Evolutionary conservation across 148 eudicot genomes (phyloP), one percentile per base, ranked within the genome.

Genomic region (Nepenthes mirabilis): DNA sequence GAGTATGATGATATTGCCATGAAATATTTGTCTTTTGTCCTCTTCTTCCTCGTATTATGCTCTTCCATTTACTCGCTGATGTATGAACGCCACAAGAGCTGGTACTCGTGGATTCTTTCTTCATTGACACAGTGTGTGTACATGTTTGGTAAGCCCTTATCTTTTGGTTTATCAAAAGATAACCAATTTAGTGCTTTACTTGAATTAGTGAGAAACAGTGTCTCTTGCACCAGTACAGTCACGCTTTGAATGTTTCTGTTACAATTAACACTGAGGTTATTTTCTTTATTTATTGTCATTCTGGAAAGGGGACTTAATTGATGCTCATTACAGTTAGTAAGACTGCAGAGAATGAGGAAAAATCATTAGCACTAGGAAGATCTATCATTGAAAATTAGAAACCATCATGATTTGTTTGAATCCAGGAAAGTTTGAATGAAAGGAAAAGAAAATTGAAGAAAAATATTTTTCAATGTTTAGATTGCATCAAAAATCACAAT

Each of bases 81-180:
- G 91, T 91, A 91, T 36, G 96, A 91, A 61, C 94, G 84, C 65
- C 96, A 91, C 76, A 88, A 71, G 83, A 91, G 96, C 70, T 91
- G 98, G 98, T 91, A 93, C 69, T 93, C 98, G 9, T 93, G 94
- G 94, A 86, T 93, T 61, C 96, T 93, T 53, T 83, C 96, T 62
- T 93, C 98, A 49, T 72, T 93, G 65, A 93, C 98, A 43, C 93
- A 94, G 72, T 93, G 98, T 68, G 98, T 93, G 62, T 91, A 91
- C 65, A 91, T 91, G 98, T 91, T 91, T 65, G 98, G 98, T 91
- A 74, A 81, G 89, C 58, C 40, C 54, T 60, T 6, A 49, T n/a
- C 3, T 49, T 11, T 49, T 49, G 6, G 6, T 49, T 49, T 45
- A 45, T 45, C 48, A 45, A 45, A 45, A 45, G 6, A 45, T 45